phyloP scores from a whole-genome alignment of 106 monocot genomes.

The Acorus calamus region DNA sequence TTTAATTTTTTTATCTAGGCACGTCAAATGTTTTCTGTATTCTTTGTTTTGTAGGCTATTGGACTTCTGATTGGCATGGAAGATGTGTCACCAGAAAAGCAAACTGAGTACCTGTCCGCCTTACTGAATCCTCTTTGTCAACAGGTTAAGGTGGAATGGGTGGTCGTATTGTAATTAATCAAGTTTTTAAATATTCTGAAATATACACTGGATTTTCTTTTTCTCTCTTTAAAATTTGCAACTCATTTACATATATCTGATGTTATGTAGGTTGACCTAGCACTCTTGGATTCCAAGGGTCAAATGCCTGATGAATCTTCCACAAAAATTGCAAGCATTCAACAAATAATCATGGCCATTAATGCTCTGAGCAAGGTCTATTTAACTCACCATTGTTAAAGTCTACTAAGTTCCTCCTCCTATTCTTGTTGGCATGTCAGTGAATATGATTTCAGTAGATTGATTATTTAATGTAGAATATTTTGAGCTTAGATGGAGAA shows the following conservation, averaged over 20 bases:
- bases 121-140: constrained; percentile 74
- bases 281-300: constrained; percentile 46
- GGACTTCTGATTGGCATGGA: constrained; percentile 95
- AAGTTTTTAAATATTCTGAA: background rate
- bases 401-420: too few relatives aligned
- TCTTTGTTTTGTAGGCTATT: constrained; percentile 45
- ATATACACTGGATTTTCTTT: too few relatives aligned
- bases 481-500: too few relatives aligned
- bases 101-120: constrained; percentile 66
- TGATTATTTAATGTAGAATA: too few relatives aligned
- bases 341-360: constrained; percentile 76
- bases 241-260: too few relatives aligned
- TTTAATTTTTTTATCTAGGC: background rate
- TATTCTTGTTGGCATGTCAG: too few relatives aligned
- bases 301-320: constrained; percentile 61
- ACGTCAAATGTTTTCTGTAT: background rate
- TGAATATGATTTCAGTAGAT: too few relatives aligned
- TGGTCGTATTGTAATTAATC: background rate
- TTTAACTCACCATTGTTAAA: background rate
- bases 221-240: too few relatives aligned
- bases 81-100: constrained; percentile 69
- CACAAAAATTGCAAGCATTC: constrained; percentile 41
- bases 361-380: constrained; percentile 94
- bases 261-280: constrained; percentile 36
- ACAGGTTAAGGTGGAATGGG: constrained; percentile 35